phyloP scores from a whole-genome alignment of 208 protist genomes.

The Leptomonas pyrrhocoris region DNA sequence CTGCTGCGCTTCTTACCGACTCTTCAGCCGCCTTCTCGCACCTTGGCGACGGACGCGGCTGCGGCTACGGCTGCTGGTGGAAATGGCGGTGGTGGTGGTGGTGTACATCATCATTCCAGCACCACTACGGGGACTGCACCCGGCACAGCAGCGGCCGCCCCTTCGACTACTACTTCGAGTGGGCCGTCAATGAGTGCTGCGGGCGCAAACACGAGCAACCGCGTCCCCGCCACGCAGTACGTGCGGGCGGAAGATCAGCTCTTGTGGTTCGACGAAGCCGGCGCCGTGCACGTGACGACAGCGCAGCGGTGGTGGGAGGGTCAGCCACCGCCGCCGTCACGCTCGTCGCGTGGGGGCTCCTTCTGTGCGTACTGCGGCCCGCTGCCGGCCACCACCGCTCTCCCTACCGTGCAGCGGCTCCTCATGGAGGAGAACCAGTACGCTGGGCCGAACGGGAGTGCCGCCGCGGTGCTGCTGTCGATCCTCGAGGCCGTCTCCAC shows the following conservation, averaged over 20 bases:
- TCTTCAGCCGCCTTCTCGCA: slow-evolving; percentile 15
- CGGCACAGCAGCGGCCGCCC: not conserved
- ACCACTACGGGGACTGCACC: not conserved
- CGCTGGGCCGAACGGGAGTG: slow-evolving; percentile 30
- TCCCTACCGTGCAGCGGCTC: slow-evolving; percentile 45
- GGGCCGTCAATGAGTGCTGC: not conserved
- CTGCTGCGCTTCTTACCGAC: slow-evolving; percentile 31
- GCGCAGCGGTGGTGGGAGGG: slow-evolving; percentile 25
- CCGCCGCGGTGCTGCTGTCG: slow-evolving; percentile 20
- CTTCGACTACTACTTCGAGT: not conserved
- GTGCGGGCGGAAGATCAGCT: slow-evolving; percentile 28
- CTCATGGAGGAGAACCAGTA: slow-evolving; percentile 31
- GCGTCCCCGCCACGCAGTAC: slow-evolving; percentile 30
- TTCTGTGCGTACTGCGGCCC: slow-evolving; percentile 29
- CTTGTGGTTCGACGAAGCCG: slow-evolving; percentile 31
- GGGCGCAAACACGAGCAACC: not conserved
- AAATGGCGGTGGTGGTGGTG: no score
- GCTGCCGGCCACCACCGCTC: slow-evolving; percentile 42
- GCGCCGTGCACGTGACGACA: slow-evolving; percentile 12
- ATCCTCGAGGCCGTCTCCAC: slow-evolving; percentile 27
- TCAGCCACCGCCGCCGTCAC: slow-evolving; percentile 14
- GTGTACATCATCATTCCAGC: not conserved
- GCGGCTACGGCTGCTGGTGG: not conserved
- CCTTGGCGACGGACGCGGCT: slow-evolving; percentile 3
- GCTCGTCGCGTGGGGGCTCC: no score